Evolutionary conservation across 2,329 filamentous ascomycete genomes (phyloP), one percentile per base, ranked within the genome.

Genomic region (Neocucurbitaria cava): DNA sequence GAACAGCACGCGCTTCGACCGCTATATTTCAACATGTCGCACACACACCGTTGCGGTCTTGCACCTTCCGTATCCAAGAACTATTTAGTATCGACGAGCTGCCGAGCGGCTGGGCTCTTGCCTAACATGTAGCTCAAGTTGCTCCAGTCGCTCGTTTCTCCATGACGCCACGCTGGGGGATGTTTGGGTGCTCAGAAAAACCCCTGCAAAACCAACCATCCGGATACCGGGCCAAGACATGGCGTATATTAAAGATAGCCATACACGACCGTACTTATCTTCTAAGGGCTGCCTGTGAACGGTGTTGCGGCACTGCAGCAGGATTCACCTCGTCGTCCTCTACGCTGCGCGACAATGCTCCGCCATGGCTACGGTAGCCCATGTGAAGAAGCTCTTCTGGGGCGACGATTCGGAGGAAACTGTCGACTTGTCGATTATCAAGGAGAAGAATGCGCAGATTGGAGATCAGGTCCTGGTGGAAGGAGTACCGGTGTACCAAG

Each of bases 371-470:
- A 49, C 46, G 30, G 38, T 52, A 28, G 53, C 55, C 28, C 46
- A 54, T 20, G 17, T 67, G 23, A 65, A 65, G 48, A 58, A 55
- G 40, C 52, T 62, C 8, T 59, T 66, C n/a, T 58, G 54, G 49
- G 50, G 51, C 7, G 54, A 49, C 44, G 50, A 55, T 24, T 66
- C 64, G 4, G 47, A 49, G 38, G 58, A 60, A 20, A 44, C 50
- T 28, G 52, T 66, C 15, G 56, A 65, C 47, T 47, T 53, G 2
- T 23, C 40, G 3, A 53, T 63, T 15, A 64, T 64, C 13, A 65
- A 62, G 23, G 62, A 67, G 46, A 66, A 63, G 43, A 70, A 70
- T 51, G 58, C 61, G 18, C 61, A 66, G 54, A 66, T 71, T 44
- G 63, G 66, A 1, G 68, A 70, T 7, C 57, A 70, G 23, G 58